Conservation (phyloP, 352 stramenopile genomes). For the Globisporangium spinosum region DNA sequence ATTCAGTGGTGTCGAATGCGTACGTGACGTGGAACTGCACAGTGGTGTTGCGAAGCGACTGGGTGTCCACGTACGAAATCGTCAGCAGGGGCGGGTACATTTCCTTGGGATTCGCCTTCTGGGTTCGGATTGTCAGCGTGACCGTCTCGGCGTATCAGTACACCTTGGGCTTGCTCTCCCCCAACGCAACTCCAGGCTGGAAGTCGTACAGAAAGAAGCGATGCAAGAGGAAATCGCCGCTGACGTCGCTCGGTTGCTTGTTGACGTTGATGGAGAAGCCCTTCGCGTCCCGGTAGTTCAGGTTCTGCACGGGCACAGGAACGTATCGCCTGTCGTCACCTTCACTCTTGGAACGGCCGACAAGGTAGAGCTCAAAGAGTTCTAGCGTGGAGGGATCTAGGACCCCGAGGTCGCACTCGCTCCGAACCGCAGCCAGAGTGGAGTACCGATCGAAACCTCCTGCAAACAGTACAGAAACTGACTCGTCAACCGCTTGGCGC, state of each 20-base stretch:
- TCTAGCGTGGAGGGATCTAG: conserved; percentile 41
- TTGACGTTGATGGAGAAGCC: conserved; percentile 83
- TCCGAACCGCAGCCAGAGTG: conserved; percentile 81
- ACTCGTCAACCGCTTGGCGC: conserved; percentile 59
- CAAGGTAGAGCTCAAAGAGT: conserved; percentile 91
- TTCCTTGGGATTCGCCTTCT: conserved; percentile 33
- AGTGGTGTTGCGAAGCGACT: conserved; percentile 19
- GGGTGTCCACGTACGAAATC: conserved; percentile 71
- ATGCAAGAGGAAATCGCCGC: conserved; percentile 86
- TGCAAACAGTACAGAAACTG: conserved; percentile 83
- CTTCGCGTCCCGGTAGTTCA: conserved; percentile 73
- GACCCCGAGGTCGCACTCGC: conserved; percentile 57
- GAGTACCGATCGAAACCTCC: conserved; percentile 15
- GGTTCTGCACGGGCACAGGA: conserved; percentile 85
- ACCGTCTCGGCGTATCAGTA: conserved; percentile 74
- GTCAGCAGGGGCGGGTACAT: conserved; percentile 77
- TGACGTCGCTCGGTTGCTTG: conserved; percentile 32
- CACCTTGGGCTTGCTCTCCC: conserved; percentile 44
- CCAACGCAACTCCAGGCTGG: conserved; percentile 49
- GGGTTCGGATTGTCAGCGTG: conserved; percentile 57
- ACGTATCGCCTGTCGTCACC: conserved; percentile 56
- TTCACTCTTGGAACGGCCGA: conserved; percentile 69
- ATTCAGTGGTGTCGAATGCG: conserved; percentile 67
- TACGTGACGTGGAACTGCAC: conserved; percentile 87
- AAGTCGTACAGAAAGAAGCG: conserved; percentile 92